A percentile compares a stretch with the other conserved stretches of the same genome.
These are phyloP conservation scores for Sporobolomyces roseus DNA, from an alignment of 768 basidiomycete genomes.

Conservation along the genomic window DNA sequence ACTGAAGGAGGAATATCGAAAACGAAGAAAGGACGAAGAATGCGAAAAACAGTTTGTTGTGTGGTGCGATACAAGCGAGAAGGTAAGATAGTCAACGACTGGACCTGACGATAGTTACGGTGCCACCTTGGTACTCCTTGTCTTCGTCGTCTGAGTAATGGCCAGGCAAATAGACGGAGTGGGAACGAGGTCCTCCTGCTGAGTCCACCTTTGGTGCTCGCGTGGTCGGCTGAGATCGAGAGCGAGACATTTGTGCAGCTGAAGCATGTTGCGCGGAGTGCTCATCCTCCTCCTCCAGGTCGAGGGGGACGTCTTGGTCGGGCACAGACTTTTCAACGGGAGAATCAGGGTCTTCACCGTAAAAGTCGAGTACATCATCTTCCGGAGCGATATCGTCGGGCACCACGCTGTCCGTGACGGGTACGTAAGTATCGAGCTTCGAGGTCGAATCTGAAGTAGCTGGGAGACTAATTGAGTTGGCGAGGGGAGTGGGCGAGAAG, in stretches of 20 bases:
- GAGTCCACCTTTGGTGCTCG: constrained; percentile 1
- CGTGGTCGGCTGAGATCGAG: constrained; percentile 12
- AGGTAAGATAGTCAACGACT: no score
- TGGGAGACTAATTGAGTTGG: not conserved
- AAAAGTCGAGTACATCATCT: constrained; percentile 21
- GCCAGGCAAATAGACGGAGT: constrained; percentile 25
- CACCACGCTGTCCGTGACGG: constrained; percentile 17
- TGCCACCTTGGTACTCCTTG: constrained; percentile 14
- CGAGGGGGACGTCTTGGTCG: not conserved
- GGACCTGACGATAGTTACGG: constrained; percentile 12
- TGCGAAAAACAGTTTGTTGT: not conserved
- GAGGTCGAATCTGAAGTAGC: not conserved
- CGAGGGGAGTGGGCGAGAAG: not conserved
- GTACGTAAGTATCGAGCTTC: constrained; percentile 26
- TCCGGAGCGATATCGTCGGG: constrained; percentile 21
- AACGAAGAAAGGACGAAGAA: no score
- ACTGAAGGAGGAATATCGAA: not conserved
- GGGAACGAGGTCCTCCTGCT: not conserved
- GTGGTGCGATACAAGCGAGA: no score
- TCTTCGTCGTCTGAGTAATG: constrained; percentile 23
- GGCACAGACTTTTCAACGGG: not conserved
- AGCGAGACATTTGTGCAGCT: constrained; percentile 7
- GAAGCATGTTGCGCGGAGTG: not conserved
- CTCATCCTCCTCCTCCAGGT: constrained; percentile 5
- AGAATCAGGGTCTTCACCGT: constrained; percentile 5